Evolutionary conservation across 768 basidiomycete species (phyloP).

Genomic region (Lentinula detonsa): DNA sequence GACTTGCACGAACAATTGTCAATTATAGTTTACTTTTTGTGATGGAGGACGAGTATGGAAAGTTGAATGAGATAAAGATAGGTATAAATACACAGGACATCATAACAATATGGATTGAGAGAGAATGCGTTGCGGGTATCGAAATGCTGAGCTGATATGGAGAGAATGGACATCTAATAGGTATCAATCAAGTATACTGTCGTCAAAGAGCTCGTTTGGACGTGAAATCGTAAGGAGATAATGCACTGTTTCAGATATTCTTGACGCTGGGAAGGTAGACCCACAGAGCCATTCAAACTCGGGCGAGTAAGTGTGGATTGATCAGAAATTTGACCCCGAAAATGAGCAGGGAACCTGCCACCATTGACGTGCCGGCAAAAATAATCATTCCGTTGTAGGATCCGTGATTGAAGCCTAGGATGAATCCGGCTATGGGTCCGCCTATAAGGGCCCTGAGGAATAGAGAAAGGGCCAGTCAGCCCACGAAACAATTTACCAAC

Average conservation of each 20-base stretch:
- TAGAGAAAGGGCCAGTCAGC: not conserved
- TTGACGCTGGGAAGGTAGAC: not conserved
- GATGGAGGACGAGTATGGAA: not conserved
- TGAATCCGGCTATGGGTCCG: slow-evolving; percentile 55
- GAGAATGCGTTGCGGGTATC: too few species aligned
- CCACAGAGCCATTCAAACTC: slow-evolving; percentile 26
- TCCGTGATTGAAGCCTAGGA: slow-evolving; percentile 41
- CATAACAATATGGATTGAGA: not conserved
- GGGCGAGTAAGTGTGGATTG: slow-evolving; percentile 33
- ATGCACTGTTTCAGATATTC: not conserved
- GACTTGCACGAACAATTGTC: too few species aligned
- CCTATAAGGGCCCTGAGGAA: slow-evolving; percentile 50
- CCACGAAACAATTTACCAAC: not conserved
- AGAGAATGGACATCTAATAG: not conserved
- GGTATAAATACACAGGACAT: not conserved
- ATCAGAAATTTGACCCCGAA: slow-evolving; percentile 43
- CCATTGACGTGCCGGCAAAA: slow-evolving; percentile 52
- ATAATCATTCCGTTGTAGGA: slow-evolving; percentile 46
- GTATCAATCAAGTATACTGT: not conserved
- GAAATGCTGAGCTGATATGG: too few species aligned
- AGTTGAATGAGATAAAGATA: not conserved
- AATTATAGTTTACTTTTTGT: too few species aligned
- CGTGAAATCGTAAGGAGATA: not conserved
- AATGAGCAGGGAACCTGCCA: slow-evolving; percentile 55
- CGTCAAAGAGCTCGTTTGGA: not conserved